Evolutionary conservation across 176 grass and related monocot species (phyloP).

Genomic region (Carex myosuroides): DNA sequence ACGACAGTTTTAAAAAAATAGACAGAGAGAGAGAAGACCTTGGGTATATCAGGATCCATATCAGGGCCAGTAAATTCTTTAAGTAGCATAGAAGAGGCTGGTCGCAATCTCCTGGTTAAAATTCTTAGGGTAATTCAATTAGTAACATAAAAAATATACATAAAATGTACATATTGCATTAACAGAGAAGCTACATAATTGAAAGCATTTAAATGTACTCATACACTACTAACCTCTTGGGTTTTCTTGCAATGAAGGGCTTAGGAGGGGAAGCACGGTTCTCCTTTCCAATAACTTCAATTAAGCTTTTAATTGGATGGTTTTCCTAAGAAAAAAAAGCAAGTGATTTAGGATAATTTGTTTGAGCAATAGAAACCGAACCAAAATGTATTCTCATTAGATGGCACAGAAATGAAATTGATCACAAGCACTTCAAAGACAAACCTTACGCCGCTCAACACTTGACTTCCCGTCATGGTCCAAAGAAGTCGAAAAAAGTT

Average conservation of each 20-base stretch:
- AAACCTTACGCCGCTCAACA: slow-evolving; percentile 21
- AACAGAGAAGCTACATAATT: background rate
- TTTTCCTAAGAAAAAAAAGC: background rate
- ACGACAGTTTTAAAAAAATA: no score
- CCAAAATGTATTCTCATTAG: background rate
- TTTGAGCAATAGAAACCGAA: background rate
- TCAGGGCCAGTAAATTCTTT: slow-evolving; percentile 12
- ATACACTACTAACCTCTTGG: slow-evolving; percentile 20
- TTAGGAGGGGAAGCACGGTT: slow-evolving; percentile 6
- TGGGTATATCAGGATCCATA: slow-evolving; percentile 9
- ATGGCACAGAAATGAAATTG: slow-evolving; percentile 6
- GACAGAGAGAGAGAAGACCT: background rate
- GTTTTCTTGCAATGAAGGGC: slow-evolving; percentile 6
- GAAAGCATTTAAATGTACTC: background rate
- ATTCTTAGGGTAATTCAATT: slow-evolving; percentile 21
- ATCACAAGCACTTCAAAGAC: background rate
- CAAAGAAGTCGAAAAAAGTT: background rate
- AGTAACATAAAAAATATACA: background rate
- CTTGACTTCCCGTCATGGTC: slow-evolving; percentile 9
- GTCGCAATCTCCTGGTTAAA: slow-evolving; percentile 22
- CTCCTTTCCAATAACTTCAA: slow-evolving; percentile 25
- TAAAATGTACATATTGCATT: background rate
- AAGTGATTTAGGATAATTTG: background rate
- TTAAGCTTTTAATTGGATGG: slow-evolving; percentile 18
- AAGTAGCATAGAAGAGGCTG: slow-evolving; percentile 24